Evolutionary conservation across 805 yeast genomes (phyloP).

Genomic region (Yarrowia yakushimensis): DNA sequence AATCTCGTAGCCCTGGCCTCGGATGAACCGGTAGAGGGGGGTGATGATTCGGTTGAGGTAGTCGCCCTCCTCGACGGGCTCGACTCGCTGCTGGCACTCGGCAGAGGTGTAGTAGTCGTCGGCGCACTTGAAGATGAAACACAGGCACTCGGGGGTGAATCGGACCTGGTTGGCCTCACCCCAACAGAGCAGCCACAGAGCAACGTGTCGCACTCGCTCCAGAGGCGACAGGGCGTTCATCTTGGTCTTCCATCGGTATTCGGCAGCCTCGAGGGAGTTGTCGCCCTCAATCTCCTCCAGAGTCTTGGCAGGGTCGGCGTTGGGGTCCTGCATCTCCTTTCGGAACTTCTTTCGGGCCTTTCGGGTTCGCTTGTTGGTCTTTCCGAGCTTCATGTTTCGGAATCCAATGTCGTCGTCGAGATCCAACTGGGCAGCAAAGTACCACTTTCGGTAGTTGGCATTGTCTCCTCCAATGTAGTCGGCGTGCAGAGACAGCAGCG

Average conservation of each 20-base stretch:
- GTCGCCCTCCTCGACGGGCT: conserved; percentile 56
- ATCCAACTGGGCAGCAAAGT: conserved; percentile 78
- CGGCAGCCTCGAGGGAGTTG: conserved; percentile 68
- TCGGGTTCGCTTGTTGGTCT: conserved; percentile 44
- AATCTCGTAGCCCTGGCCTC: conserved; percentile 63
- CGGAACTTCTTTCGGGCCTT: conserved; percentile 47
- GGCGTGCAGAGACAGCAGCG: conserved; percentile 73
- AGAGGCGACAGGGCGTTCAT: conserved; percentile 53
- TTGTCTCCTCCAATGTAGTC: conserved; percentile 90
- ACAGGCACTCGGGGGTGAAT: conserved; percentile 82
- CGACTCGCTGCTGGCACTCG: conserved; percentile 72
- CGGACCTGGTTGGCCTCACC: conserved; percentile 85
- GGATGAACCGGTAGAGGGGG: conserved; percentile 70
- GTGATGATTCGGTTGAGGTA: conserved; percentile 88
- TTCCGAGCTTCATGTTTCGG: conserved; percentile 54
- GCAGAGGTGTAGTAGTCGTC: conserved; percentile 85
- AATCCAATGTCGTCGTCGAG: conserved; percentile 66
- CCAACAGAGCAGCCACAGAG: conserved; percentile 63
- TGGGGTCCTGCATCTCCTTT: conserved; percentile 45
- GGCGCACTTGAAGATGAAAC: conserved; percentile 95
- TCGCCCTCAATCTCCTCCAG: conserved; percentile 67
- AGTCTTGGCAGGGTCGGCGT: conserved; percentile 56
- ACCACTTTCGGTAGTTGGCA: conserved; percentile 89
- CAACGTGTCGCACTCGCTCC: conserved; percentile 64
- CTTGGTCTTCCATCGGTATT: conserved; percentile 69